A percentile compares a stretch with the other conserved stretches of the same genome.
Evolutionary conservation across 148 eudicot genomes (phyloP).

Genomic region (Arctostaphylos glauca): DNA sequence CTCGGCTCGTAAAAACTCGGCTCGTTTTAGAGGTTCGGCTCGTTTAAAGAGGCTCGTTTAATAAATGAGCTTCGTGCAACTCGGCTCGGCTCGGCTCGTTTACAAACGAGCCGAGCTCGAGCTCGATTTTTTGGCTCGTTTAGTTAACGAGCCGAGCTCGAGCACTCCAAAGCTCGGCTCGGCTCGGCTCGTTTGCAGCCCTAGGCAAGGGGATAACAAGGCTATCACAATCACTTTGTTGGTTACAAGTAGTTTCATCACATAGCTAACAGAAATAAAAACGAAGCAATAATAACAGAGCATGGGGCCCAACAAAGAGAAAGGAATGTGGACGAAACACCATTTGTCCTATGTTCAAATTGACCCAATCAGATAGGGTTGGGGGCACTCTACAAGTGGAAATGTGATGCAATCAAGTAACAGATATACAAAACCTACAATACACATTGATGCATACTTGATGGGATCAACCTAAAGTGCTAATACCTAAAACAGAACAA

Average conservation of each 20-base stretch:
- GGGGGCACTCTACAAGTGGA: constrained; percentile 17
- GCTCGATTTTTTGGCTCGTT: too few relatives aligned
- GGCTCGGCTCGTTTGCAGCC: too few relatives aligned
- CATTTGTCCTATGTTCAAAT: constrained; percentile 25
- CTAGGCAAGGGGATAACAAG: background rate
- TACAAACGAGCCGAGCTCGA: too few relatives aligned
- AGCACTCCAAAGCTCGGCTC: too few relatives aligned
- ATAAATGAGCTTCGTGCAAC: too few relatives aligned
- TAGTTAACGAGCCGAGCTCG: too few relatives aligned
- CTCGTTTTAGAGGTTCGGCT: too few relatives aligned
- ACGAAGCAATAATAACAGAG: constrained; percentile 9
- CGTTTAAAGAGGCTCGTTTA: too few relatives aligned
- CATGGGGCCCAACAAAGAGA: background rate
- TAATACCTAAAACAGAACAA: background rate
- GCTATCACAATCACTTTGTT: constrained; percentile 23
- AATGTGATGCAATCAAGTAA: constrained; percentile 30
- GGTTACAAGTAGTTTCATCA: constrained; percentile 24
- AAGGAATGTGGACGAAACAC: constrained; percentile 9
- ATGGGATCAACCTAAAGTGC: constrained; percentile 2
- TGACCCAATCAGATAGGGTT: constrained; percentile 17
- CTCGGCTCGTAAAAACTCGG: too few relatives aligned
- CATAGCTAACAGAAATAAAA: background rate
- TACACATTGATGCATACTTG: constrained; percentile 3
- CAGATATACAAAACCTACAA: background rate
- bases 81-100: too few relatives aligned